A percentile compares a stretch with the other conserved stretches of the same genome.
phyloP scores from a whole-genome alignment of 1,139 yeast species.

The Wickerhamiella pararugosa region DNA sequence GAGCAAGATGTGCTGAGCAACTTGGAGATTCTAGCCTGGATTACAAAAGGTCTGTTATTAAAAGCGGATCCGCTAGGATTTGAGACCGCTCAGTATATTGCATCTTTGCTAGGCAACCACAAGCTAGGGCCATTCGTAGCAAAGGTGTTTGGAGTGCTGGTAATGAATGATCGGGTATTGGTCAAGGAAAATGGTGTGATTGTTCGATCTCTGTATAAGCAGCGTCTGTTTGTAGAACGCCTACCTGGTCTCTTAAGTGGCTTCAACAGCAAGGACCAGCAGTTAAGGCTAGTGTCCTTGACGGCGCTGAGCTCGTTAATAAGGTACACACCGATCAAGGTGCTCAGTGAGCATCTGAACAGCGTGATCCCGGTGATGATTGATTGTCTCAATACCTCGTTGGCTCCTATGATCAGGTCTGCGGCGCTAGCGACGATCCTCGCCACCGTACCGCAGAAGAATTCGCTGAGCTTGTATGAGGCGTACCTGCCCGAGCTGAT shows the following conservation, averaged over 20 bases:
- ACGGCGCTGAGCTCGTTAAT: constrained; percentile 53
- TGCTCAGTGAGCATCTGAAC: constrained; percentile 46
- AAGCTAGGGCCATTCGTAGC: constrained; percentile 29
- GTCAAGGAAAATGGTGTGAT: constrained; percentile 42
- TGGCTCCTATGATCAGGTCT: constrained; percentile 33
- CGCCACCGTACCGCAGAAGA: constrained; percentile 39
- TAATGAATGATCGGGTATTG: constrained; percentile 49
- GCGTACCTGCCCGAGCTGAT: constrained; percentile 43
- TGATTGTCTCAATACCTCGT: constrained; percentile 42
- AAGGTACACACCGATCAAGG: constrained; percentile 45
- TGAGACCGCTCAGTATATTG: constrained; percentile 27
- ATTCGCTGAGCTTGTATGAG: constrained; percentile 30
- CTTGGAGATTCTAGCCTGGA: constrained; percentile 52
- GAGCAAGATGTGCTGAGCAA: constrained; percentile 14
- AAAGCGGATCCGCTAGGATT: constrained; percentile 38
- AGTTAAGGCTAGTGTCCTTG: constrained; percentile 35
- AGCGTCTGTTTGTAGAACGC: constrained; percentile 46
- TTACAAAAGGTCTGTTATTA: constrained; percentile 52
- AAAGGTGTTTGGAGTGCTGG: constrained; percentile 45
- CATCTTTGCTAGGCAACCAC: constrained; percentile 25
- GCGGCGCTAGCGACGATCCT: constrained; percentile 38
- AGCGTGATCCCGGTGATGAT: constrained; percentile 56
- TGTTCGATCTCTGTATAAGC: constrained; percentile 58
- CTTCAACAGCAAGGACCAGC: constrained; percentile 12
- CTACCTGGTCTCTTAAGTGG: constrained; percentile 23